Conservation (phyloP, 495 filamentous ascomycete species). For the Podospora anserina region DNA sequence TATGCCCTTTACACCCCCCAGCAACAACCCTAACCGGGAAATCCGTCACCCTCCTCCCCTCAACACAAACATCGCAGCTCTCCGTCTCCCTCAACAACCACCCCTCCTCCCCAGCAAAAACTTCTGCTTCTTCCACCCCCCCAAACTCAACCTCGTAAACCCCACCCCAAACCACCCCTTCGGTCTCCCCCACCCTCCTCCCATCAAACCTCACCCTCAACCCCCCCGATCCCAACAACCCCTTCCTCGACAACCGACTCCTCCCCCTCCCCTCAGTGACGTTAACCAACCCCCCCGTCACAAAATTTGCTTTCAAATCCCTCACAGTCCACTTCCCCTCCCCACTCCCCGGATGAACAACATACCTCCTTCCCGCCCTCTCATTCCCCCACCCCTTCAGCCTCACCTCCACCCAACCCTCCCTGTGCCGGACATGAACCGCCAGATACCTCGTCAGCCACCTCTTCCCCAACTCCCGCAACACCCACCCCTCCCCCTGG, state of each 20-base stretch:
- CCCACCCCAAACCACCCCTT: slow-evolving; percentile 26
- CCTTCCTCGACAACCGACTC: slow-evolving; percentile 11
- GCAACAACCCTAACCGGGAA: slow-evolving; percentile 36
- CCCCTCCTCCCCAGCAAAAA: slow-evolving; percentile 32
- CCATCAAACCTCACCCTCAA: slow-evolving; percentile 12
- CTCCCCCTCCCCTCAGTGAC: slow-evolving; percentile 10
- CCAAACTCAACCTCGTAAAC: slow-evolving; percentile 35
- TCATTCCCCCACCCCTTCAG: background rate
- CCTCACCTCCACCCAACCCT: background rate
- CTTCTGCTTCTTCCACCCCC: slow-evolving; percentile 25
- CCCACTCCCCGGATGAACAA: slow-evolving; percentile 31
- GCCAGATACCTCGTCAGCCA: slow-evolving; percentile 25
- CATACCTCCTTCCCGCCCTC: slow-evolving; percentile 17
- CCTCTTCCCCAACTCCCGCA: slow-evolving; percentile 23
- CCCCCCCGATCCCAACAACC: background rate
- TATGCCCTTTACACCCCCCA: slow-evolving; percentile 30
- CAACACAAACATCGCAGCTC: slow-evolving; percentile 39
- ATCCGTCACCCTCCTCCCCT: slow-evolving; percentile 35
- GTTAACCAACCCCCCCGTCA: background rate
- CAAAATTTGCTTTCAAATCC: background rate
- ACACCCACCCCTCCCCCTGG: slow-evolving; percentile 36
- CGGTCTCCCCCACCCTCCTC: slow-evolving; percentile 13
- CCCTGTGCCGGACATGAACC: background rate
- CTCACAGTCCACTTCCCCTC: slow-evolving; percentile 14
- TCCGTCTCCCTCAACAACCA: slow-evolving; percentile 35